Conservation (phyloP, 352 stramenopile species). For the Pythium coloratum region DNA sequence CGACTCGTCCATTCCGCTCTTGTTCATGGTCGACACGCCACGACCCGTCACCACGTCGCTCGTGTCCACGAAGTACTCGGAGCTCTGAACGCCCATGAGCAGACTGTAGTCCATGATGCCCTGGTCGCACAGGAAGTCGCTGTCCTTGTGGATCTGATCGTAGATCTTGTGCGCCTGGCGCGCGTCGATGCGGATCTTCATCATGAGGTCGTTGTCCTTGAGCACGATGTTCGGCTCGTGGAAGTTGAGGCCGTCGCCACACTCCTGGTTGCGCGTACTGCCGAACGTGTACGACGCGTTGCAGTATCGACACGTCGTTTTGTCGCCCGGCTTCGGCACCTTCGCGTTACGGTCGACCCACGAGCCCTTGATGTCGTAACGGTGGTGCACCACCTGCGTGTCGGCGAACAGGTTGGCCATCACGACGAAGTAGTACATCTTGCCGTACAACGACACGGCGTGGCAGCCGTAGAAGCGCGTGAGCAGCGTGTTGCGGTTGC, state of each 20-base stretch:
- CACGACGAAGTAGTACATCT: constrained; percentile 93
- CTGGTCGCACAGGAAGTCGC: constrained; percentile 85
- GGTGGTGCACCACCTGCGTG: constrained; percentile 85
- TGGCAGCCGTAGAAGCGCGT: constrained; percentile 91
- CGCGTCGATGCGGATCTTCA: constrained; percentile 85
- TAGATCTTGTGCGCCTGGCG: constrained; percentile 81
- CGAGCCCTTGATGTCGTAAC: constrained; percentile 92
- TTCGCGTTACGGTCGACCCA: constrained; percentile 89
- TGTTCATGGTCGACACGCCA: constrained; percentile 27
- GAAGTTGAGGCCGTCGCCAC: constrained; percentile 83
- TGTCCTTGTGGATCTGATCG: constrained; percentile 88
- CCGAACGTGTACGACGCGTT: constrained; percentile 88
- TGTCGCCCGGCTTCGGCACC: constrained; percentile 74
- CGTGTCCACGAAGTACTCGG: constrained; percentile 87
- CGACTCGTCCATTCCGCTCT: constrained; percentile 47
- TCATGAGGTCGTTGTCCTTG: constrained; percentile 90
- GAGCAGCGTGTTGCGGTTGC: constrained; percentile 81
- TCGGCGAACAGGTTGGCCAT: constrained; percentile 91
- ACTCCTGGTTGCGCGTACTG: constrained; percentile 84
- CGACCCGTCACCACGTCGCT: constrained; percentile 51
- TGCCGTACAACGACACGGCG: constrained; percentile 85
- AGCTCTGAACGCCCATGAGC: constrained; percentile 90
- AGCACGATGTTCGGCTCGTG: constrained; percentile 88
- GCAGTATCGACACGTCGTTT: constrained; percentile 84
- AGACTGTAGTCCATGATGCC: constrained; percentile 94